phyloP scores from a whole-genome alignment of 768 basidiomycete genomes.

The Kwoniella sp. region DNA sequence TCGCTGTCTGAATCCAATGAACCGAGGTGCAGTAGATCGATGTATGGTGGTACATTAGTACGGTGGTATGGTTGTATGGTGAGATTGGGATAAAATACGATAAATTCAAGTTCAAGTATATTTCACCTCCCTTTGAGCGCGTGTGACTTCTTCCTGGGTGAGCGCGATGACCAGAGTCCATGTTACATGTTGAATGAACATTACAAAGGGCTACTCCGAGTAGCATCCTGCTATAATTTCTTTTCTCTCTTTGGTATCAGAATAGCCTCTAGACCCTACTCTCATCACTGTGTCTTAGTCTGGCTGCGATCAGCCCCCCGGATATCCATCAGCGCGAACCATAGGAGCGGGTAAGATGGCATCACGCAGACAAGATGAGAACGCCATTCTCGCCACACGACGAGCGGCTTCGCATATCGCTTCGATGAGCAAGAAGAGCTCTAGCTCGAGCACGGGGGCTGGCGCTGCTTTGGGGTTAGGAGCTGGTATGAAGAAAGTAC shows the following conservation, averaged over 20 bases:
- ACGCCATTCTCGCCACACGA: slow-evolving; percentile 1
- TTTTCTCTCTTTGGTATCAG: background rate
- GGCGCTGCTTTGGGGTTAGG: background rate
- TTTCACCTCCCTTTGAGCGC: slow-evolving; percentile 1
- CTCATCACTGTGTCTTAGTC: background rate
- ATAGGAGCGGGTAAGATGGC: slow-evolving; percentile 6
- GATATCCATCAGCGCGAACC: background rate
- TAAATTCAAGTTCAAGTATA: slow-evolving; percentile 8
- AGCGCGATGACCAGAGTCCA: too few species aligned
- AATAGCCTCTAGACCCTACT: background rate
- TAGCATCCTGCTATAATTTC: too few species aligned
- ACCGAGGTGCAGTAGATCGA: too few species aligned
- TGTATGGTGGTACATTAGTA: slow-evolving; percentile 1
- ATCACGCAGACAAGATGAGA: slow-evolving; percentile 23
- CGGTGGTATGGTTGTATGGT: slow-evolving; percentile 5
- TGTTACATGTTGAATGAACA: slow-evolving; percentile 5
- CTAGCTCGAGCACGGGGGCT: too few species aligned
- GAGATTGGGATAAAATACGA: slow-evolving; percentile 17
- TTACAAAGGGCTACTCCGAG: background rate
- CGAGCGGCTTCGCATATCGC: background rate
- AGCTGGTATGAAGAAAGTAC: background rate
- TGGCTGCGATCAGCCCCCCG: too few species aligned
- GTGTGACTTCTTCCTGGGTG: slow-evolving; percentile 15
- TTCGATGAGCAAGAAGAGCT: background rate
- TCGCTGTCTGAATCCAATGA: too few species aligned